Percentiles rank a stretch among this genome's conserved stretches.
phyloP scores from a whole-genome alignment of 2,329 filamentous ascomycete genomes.

The Incumbomyces lentus region DNA sequence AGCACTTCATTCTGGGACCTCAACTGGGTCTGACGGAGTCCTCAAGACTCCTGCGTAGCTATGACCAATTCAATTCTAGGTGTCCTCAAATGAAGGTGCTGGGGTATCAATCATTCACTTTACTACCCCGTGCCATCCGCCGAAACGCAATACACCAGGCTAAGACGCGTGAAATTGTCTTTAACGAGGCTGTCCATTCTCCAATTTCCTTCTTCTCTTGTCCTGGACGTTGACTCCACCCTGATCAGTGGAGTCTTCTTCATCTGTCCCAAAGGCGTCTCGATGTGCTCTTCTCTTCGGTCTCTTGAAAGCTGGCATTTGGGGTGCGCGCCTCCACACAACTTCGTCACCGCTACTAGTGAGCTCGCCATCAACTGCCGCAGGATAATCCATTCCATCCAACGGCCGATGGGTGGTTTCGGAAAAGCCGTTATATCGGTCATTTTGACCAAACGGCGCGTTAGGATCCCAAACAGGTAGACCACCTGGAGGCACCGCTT shows the following conservation, averaged over 20 bases:
- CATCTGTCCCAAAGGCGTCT: conserved; percentile 18
- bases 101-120: no score
- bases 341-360: conserved; percentile 20
- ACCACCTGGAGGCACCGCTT: conserved; percentile 51
- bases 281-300: conserved; percentile 17
- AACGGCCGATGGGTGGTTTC: conserved; percentile 17
- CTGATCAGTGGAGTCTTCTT: conserved; percentile 2
- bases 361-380: conserved; percentile 8
- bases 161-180: no score
- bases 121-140: no score
- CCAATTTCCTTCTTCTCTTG: conserved; percentile 1
- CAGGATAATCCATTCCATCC: conserved; percentile 7
- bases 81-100: no score
- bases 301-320: conserved; percentile 16
- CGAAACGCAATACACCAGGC: no score
- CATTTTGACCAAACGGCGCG: conserved; percentile 14
- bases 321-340: conserved; percentile 16
- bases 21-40: no score
- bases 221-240: neutral
- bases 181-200: neutral
- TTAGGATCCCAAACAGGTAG: conserved; percentile 50
- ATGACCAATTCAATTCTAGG: no score
- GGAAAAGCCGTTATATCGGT: conserved; percentile 18
- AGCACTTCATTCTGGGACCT: no score
- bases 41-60: no score